Conservation (phyloP, 2,329 filamentous ascomycete genomes). For the Aspergillus costaricaensis region DNA sequence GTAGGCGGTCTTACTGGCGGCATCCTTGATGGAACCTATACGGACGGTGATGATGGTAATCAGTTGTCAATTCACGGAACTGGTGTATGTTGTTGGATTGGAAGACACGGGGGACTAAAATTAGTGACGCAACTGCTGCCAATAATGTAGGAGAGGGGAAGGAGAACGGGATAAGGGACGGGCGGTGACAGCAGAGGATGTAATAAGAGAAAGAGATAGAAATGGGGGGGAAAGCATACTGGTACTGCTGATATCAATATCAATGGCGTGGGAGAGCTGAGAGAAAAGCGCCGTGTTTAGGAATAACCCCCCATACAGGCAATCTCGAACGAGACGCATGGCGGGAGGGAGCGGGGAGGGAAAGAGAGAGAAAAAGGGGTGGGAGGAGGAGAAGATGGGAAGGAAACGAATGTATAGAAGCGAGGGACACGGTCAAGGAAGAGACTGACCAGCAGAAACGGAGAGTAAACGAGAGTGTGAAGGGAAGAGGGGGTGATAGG, state of each 20-base stretch:
- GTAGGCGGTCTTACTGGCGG: slow-evolving; percentile 46
- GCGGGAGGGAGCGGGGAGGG: neutral
- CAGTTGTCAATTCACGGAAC: neutral
- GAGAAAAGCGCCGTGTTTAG: slow-evolving; percentile 8
- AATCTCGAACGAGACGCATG: slow-evolving; percentile 8
- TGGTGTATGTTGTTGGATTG: too few relatives aligned
- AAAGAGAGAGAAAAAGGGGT: neutral
- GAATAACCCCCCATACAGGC: slow-evolving; percentile 5
- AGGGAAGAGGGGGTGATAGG: too few relatives aligned
- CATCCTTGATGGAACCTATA: slow-evolving; percentile 48
- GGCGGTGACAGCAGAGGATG: neutral
- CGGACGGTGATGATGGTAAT: neutral
- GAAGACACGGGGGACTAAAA: too few relatives aligned
- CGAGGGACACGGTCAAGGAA: neutral
- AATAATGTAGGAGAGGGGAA: neutral
- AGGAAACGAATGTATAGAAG: neutral
- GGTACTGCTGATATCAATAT: slow-evolving; percentile 30
- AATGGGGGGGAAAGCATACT: slow-evolving; percentile 19
- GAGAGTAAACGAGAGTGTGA: neutral
- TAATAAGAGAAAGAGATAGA: neutral
- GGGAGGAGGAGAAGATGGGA: too few relatives aligned
- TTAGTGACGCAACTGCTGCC: neutral
- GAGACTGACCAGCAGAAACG: neutral
- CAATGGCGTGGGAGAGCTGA: slow-evolving; percentile 22
- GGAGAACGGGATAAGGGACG: neutral